phyloP scores from a whole-genome alignment of 164 flowering plant species.

The Cinnamomum chago region DNA sequence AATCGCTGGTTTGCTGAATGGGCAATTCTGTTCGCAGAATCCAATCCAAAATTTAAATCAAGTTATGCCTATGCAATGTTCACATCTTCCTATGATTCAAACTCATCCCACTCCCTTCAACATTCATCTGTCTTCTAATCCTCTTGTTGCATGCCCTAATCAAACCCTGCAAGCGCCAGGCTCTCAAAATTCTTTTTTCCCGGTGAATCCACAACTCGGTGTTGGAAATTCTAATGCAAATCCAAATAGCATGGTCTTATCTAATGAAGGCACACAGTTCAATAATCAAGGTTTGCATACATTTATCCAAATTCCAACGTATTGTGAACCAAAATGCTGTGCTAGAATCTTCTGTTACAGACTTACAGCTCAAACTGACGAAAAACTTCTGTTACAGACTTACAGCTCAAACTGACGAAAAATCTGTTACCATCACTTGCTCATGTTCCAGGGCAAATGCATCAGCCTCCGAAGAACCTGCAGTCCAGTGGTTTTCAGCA shows the following conservation, averaged over 20 bases:
- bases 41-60: neutral
- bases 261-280: conserved; percentile 2
- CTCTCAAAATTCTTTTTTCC: neutral
- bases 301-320: neutral
- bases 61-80: neutral
- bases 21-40: neutral
- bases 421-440: neutral
- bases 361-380: neutral
- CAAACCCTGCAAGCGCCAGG: neutral
- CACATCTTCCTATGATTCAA: neutral
- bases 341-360: neutral
- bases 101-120: neutral
- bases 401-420: neutral
- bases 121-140: neutral
- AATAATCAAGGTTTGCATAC: neutral
- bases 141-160: neutral
- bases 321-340: neutral
- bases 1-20: neutral
- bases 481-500: neutral
- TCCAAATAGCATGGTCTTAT: neutral
- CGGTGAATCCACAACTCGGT: neutral
- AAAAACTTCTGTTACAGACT: neutral
- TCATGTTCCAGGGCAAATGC: neutral
- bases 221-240: neutral
- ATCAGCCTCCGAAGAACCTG: neutral